phyloP scores from a whole-genome alignment of 2,329 filamentous ascomycete genomes.

The Claviceps cyperi region DNA sequence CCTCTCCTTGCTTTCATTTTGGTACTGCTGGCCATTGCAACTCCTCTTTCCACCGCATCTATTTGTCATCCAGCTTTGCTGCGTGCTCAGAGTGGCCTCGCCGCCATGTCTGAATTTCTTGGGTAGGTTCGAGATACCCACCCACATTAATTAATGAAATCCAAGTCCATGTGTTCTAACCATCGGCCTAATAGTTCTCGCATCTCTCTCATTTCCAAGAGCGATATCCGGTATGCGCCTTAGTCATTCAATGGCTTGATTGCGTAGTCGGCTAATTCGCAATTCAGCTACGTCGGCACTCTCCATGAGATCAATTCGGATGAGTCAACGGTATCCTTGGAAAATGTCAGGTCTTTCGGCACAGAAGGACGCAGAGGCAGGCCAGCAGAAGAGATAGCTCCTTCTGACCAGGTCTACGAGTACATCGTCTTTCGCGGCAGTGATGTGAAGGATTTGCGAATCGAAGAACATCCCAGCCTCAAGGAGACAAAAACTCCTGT shows the following conservation, averaged over 20 bases:
- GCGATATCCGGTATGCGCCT: slow-evolving; percentile 72
- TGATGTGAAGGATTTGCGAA: slow-evolving; percentile 94
- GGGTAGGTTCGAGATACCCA: slow-evolving; percentile 27
- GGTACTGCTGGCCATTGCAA: slow-evolving; percentile 9
- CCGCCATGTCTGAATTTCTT: slow-evolving; percentile 45
- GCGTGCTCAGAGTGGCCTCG: slow-evolving; percentile 27
- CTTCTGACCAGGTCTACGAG: slow-evolving; percentile 84
- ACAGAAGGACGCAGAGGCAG: slow-evolving; percentile 78
- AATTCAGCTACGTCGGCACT: slow-evolving; percentile 74
- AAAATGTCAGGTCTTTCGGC: slow-evolving; percentile 88
- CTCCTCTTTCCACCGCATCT: slow-evolving; percentile 8
- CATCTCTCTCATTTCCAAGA: slow-evolving; percentile 94
- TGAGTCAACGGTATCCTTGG: slow-evolving; percentile 87
- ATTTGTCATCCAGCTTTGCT: slow-evolving; percentile 15
- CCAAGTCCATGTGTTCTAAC: background rate
- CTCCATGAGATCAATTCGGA: slow-evolving; percentile 98
- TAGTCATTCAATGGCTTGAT: slow-evolving; percentile 4
- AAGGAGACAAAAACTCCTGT: slow-evolving; percentile 62
- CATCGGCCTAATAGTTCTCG: slow-evolving; percentile 48
- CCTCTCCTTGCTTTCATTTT: slow-evolving; percentile 2
- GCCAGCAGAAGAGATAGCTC: slow-evolving; percentile 66
- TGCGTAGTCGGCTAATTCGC: slow-evolving; percentile 18
- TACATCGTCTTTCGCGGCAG: slow-evolving; percentile 98
- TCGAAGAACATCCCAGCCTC: slow-evolving; percentile 66
- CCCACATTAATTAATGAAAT: background rate